Evolutionary conservation across 1,139 yeast genomes (phyloP).

Genomic region (Arxiozyma telluris): DNA sequence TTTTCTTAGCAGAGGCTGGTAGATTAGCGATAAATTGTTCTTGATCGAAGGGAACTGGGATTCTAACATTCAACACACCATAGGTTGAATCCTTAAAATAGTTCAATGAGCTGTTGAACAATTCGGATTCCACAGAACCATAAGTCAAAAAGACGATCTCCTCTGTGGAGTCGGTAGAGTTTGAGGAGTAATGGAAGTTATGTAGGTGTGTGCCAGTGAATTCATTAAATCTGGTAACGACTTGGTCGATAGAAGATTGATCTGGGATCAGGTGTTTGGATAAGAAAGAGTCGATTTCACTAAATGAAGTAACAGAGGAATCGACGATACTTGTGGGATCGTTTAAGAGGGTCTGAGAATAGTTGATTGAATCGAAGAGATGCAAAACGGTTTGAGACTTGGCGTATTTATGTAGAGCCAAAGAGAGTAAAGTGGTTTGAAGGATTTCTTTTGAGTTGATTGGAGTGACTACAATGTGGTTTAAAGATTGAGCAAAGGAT

Average conservation of each 20-base stretch:
- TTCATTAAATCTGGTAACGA: constrained; percentile 50
- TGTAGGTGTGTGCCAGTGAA: constrained; percentile 38
- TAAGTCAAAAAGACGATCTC: constrained; percentile 67
- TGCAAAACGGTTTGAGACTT: constrained; percentile 23
- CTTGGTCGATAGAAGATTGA: constrained; percentile 48
- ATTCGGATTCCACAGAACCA: constrained; percentile 60
- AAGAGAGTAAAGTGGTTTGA: constrained; percentile 56
- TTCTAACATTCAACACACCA: constrained; percentile 66
- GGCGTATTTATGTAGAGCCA: constrained; percentile 51
- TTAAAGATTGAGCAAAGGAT: constrained; percentile 53
- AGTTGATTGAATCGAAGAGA: constrained; percentile 58
- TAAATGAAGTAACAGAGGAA: no score
- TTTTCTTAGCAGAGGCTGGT: constrained; percentile 49
- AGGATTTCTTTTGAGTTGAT: constrained; percentile 55
- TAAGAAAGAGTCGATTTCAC: neutral
- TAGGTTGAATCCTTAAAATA: constrained; percentile 22
- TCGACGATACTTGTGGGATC: no score
- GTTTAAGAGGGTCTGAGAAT: constrained; percentile 44
- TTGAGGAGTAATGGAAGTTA: constrained; percentile 53
- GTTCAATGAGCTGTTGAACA: constrained; percentile 42
- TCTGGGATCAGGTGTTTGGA: constrained; percentile 33
- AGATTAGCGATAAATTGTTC: constrained; percentile 49
- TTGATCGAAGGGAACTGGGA: constrained; percentile 69
- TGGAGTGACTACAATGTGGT: constrained; percentile 68
- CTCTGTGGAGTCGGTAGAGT: constrained; percentile 40